Evolutionary conservation across 2,329 filamentous ascomycete species (phyloP).

Genomic region (Aspergillus ibericus): DNA sequence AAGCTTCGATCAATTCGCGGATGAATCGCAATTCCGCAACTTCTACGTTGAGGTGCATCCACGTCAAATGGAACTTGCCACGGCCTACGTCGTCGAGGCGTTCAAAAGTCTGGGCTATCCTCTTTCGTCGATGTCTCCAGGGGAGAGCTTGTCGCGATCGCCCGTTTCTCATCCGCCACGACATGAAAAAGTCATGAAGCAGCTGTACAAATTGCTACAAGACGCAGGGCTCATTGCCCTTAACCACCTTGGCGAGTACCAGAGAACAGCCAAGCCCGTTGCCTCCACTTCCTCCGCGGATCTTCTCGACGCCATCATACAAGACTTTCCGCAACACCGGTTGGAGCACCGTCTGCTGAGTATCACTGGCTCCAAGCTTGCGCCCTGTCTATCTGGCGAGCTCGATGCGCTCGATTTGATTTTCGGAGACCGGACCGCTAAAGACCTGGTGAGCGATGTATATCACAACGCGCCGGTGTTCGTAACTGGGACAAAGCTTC

Average conservation of each 20-base stretch:
- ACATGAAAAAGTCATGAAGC: neutral
- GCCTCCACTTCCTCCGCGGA: neutral
- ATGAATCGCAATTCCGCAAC: constrained; percentile 6
- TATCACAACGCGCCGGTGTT: constrained; percentile 36
- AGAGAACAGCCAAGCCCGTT: neutral
- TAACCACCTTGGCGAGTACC: too few species aligned
- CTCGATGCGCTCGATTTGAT: constrained; percentile 41
- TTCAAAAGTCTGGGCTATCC: constrained; percentile 23
- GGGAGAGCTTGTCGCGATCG: neutral
- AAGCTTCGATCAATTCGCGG: neutral
- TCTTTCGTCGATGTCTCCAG: neutral
- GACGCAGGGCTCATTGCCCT: neutral
- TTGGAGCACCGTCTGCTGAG: constrained; percentile 35
- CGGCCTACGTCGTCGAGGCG: constrained; percentile 28
- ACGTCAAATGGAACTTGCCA: constrained; percentile 23
- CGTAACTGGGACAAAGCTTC: constrained; percentile 6
- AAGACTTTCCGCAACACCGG: constrained; percentile 33
- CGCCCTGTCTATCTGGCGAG: constrained; percentile 40
- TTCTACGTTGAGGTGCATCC: constrained; percentile 22
- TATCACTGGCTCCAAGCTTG: constrained; percentile 36
- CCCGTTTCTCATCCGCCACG: neutral
- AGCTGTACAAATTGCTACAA: constrained; percentile 3
- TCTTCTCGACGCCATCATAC: constrained; percentile 16
- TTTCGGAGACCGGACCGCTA: constrained; percentile 34
- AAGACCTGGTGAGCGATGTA: constrained; percentile 35